phyloP scores from a whole-genome alignment of 768 basidiomycete genomes.

The Symmetrospora coprosmae region DNA sequence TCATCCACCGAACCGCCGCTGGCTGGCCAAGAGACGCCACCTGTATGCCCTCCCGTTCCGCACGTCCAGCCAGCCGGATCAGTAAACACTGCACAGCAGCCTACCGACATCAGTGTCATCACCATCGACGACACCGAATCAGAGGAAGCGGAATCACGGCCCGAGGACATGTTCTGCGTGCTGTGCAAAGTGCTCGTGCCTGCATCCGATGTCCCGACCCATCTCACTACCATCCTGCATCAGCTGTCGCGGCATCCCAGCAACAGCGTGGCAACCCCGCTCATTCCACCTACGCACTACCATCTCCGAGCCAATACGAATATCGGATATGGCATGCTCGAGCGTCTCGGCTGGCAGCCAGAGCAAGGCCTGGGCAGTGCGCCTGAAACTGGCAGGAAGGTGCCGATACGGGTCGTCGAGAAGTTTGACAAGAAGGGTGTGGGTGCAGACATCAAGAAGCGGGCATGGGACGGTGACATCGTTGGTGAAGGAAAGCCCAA shows the following conservation, averaged over 20 bases:
- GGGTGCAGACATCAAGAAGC: slow-evolving; percentile 9
- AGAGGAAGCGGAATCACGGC: too few relatives aligned
- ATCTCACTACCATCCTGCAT: slow-evolving; percentile 3
- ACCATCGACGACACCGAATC: too few relatives aligned
- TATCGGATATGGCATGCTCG: slow-evolving; percentile 14
- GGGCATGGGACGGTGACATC: background rate
- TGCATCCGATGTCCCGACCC: slow-evolving; percentile 11
- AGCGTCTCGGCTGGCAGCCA: slow-evolving; percentile 5
- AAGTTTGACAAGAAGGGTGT: slow-evolving; percentile 9
- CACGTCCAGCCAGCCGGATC: too few relatives aligned
- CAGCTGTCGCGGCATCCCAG: background rate
- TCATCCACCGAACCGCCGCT: too few relatives aligned
- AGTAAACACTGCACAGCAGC: too few relatives aligned
- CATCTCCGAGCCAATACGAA: background rate
- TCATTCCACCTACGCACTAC: slow-evolving; percentile 8
- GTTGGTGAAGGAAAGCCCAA: background rate
- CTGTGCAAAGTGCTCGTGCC: slow-evolving; percentile 8
- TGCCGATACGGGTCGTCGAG: slow-evolving; percentile 4
- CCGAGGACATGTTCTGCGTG: slow-evolving; percentile 16
- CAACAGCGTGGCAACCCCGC: background rate
- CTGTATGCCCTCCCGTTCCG: too few relatives aligned
- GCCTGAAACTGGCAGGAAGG: background rate
- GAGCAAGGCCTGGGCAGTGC: slow-evolving; percentile 6
- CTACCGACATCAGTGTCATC: too few relatives aligned
- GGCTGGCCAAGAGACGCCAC: too few relatives aligned